Conservation (phyloP, 352 stramenopile genomes). For the Phytophthora lateralis region DNA sequence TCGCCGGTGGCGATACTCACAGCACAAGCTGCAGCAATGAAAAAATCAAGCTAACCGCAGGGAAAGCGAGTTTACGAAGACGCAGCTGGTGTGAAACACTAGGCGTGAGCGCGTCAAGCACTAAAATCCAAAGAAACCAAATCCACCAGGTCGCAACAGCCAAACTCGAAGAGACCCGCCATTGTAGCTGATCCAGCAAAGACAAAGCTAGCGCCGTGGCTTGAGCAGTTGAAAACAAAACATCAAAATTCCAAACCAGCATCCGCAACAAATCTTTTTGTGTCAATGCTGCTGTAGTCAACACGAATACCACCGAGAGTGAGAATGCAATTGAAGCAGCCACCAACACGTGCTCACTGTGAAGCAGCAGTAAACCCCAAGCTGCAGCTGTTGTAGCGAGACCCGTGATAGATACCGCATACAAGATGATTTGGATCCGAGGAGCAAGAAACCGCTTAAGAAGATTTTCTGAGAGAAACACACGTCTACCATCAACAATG, state of each 20-base stretch:
- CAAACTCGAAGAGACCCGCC: constrained; percentile 37
- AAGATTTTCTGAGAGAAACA: constrained; percentile 5
- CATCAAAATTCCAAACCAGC: constrained; percentile 30
- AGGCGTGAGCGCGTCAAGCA: constrained; percentile 56
- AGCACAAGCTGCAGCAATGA: constrained; percentile 5
- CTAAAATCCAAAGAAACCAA: constrained; percentile 56
- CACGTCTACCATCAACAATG: constrained; percentile 18
- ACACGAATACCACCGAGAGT: constrained; percentile 1
- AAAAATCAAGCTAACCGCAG: constrained; percentile 15
- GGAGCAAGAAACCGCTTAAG: background rate
- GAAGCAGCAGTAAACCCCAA: constrained; percentile 10
- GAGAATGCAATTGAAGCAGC: background rate
- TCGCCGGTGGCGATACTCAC: constrained; percentile 12
- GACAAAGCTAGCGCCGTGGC: constrained; percentile 22
- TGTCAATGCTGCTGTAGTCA: constrained; percentile 6
- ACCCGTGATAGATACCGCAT: constrained; percentile 2
- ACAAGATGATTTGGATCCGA: background rate
- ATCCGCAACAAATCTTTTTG: constrained; percentile 27
- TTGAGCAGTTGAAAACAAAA: constrained; percentile 32
- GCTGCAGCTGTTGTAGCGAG: constrained; percentile 6
- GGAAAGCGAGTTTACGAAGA: constrained; percentile 14
- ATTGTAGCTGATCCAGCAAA: constrained; percentile 40
- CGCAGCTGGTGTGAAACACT: constrained; percentile 11
- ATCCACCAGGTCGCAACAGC: constrained; percentile 46
- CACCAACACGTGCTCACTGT: background rate